phyloP scores from a whole-genome alignment of 371 early-diverging fungal genomes.

The Mucor velutinosus region DNA sequence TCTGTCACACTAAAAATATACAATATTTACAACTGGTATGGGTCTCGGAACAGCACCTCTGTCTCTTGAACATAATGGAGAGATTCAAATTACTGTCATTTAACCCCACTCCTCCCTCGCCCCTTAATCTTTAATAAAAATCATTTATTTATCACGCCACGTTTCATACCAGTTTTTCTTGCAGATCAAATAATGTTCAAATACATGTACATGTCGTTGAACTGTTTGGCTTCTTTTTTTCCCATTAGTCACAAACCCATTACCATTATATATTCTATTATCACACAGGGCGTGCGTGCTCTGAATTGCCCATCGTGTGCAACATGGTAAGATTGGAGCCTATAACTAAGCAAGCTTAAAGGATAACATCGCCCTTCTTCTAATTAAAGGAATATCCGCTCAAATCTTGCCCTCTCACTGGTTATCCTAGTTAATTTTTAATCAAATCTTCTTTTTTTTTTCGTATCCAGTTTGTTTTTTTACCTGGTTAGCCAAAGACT shows the following conservation, averaged over 20 bases:
- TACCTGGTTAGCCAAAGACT: not conserved
- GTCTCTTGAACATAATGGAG: not conserved
- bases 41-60: constrained; percentile 18
- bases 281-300: constrained; percentile 1
- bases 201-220: not conserved
- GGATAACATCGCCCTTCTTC: constrained; percentile 7
- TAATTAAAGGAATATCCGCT: constrained; percentile 20
- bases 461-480: not conserved
- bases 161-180: not conserved
- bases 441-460: not conserved
- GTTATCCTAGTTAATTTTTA: not conserved
- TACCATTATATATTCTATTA: not conserved
- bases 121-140: not conserved
- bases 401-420: constrained; percentile 9
- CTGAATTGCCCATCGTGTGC: constrained; percentile 7
- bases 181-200: not conserved
- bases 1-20: constrained; percentile 22
- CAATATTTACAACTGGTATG: constrained; percentile 1
- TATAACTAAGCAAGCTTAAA: constrained; percentile 9
- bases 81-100: not conserved
- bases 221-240: constrained; percentile 6
- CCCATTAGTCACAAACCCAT: constrained; percentile 22
- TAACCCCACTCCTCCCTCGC: not conserved
- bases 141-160: constrained; percentile 1
- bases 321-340: constrained; percentile 6